Conservation (phyloP, 2,329 filamentous ascomycete genomes). For the Hypoxylon sp. region DNA sequence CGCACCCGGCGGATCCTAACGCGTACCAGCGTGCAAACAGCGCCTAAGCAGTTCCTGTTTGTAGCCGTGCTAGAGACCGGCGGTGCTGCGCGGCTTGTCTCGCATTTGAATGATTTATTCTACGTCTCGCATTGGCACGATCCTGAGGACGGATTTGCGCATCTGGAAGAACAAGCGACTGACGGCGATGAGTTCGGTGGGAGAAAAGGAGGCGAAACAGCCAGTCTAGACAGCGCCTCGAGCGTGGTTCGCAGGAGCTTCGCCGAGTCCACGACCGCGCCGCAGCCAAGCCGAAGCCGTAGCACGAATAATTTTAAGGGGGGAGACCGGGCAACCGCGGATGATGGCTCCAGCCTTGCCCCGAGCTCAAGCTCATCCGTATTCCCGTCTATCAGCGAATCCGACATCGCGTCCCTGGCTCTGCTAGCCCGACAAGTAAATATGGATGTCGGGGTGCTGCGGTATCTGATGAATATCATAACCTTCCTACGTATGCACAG, state of each 20-base stretch:
- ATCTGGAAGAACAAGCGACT: slow-evolving; percentile 74
- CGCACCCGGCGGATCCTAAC: slow-evolving; percentile 84
- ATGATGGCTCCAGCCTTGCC: slow-evolving; percentile 14
- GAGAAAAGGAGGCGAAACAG: slow-evolving; percentile 44
- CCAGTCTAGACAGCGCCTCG: slow-evolving; percentile 30
- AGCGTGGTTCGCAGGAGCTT: slow-evolving; percentile 53
- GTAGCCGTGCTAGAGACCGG: slow-evolving; percentile 73
- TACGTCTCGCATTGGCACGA: slow-evolving; percentile 91
- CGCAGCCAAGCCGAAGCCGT: slow-evolving; percentile 23
- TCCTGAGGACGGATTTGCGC: slow-evolving; percentile 78
- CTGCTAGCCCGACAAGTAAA: slow-evolving; percentile 71
- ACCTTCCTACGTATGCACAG: slow-evolving; percentile 91
- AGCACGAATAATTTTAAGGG: slow-evolving; percentile 12
- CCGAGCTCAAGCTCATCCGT: slow-evolving; percentile 6
- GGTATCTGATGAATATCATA: slow-evolving; percentile 90
- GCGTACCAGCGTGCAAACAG: slow-evolving; percentile 78
- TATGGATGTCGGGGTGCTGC: slow-evolving; percentile 81
- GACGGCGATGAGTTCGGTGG: slow-evolving; percentile 48
- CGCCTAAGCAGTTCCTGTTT: slow-evolving; percentile 84
- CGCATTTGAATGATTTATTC: slow-evolving; percentile 83
- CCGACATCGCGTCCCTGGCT: slow-evolving; percentile 72
- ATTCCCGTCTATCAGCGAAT: slow-evolving; percentile 52
- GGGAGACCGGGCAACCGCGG: slow-evolving; percentile 2
- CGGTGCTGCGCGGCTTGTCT: slow-evolving; percentile 62
- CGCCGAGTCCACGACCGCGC: slow-evolving; percentile 15